phyloP scores from a whole-genome alignment of 139 green algal genomes.

The Edaphochlamys debaryana region DNA sequence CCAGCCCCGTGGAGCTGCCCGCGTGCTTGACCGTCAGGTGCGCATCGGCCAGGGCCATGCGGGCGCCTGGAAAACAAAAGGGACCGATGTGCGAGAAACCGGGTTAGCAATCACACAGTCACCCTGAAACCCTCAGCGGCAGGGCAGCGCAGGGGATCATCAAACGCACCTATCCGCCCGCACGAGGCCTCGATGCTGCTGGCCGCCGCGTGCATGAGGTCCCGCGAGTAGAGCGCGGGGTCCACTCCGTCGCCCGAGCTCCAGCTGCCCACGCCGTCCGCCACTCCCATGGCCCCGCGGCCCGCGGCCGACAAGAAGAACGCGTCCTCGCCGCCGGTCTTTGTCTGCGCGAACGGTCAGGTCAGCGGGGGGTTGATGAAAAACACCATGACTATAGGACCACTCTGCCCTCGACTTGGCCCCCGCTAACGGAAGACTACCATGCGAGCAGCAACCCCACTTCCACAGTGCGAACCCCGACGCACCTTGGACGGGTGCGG shows the following conservation, averaged over 20 bases:
- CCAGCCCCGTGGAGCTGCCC: conserved; percentile 61
- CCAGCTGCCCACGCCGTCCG: conserved; percentile 89
- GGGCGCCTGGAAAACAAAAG: conserved; percentile 39
- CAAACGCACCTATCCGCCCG: not conserved
- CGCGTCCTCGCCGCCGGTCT: conserved; percentile 83
- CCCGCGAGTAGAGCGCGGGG: conserved; percentile 73
- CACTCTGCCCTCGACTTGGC: too few species aligned
- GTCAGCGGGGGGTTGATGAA: too few species aligned
- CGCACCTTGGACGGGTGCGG: conserved; percentile 6
- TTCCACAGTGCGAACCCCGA: too few species aligned
- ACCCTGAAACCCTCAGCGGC: too few species aligned
- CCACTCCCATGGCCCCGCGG: conserved; percentile 72
- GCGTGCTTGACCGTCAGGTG: conserved; percentile 50
- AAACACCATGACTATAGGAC: too few species aligned
- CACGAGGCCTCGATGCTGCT: not conserved
- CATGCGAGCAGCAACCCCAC: not conserved
- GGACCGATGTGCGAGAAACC: not conserved
- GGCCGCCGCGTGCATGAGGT: conserved; percentile 55
- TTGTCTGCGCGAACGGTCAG: conserved; percentile 1
- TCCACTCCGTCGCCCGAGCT: conserved; percentile 76
- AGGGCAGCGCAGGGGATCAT: not conserved
- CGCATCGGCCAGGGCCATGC: conserved; percentile 51
- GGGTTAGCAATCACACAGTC: not conserved
- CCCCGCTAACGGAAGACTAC: not conserved
- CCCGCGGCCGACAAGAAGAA: conserved; percentile 73